Conservation (phyloP, 371 early-diverging fungal species). For the Zopfochytrium polystomum region DNA sequence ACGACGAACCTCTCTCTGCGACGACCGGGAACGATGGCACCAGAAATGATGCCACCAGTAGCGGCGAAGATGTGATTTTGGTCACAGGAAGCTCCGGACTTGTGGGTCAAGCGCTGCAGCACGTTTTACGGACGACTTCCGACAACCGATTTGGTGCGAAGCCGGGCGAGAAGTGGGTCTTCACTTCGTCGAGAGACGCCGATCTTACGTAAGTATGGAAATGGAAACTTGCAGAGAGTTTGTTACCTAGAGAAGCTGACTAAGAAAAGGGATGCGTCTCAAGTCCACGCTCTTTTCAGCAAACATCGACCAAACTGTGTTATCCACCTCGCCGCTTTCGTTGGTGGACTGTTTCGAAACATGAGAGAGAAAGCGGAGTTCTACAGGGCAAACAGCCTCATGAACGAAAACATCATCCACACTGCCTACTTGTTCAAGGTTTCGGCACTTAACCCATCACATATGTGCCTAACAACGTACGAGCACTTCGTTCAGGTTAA, state of each 20-base stretch:
- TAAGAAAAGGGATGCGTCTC: slow-evolving; percentile 74
- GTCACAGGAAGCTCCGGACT: slow-evolving; percentile 73
- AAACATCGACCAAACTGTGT: neutral
- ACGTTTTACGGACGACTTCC: slow-evolving; percentile 63
- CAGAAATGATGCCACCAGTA: too few relatives aligned
- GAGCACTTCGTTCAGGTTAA: slow-evolving; percentile 49
- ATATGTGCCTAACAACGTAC: neutral
- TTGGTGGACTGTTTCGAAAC: slow-evolving; percentile 85
- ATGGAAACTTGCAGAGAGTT: slow-evolving; percentile 50
- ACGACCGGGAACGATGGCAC: too few relatives aligned
- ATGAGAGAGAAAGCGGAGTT: slow-evolving; percentile 81
- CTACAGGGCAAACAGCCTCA: slow-evolving; percentile 73
- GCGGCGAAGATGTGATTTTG: too few relatives aligned
- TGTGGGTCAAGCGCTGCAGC: slow-evolving; percentile 75
- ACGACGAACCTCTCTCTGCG: too few relatives aligned
- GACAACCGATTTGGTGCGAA: slow-evolving; percentile 60
- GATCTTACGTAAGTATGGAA: slow-evolving; percentile 61
- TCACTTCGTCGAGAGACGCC: slow-evolving; percentile 74
- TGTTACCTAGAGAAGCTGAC: slow-evolving; percentile 65
- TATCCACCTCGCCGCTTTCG: slow-evolving; percentile 62
- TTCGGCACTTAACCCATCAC: neutral
- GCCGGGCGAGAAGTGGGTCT: slow-evolving; percentile 74
- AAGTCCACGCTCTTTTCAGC: slow-evolving; percentile 68
- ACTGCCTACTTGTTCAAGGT: slow-evolving; percentile 63
- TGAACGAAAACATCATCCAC: slow-evolving; percentile 79